These are phyloP conservation scores for Penicillium lagena DNA, from an alignment of 495 filamentous ascomycete genomes.

Conservation along the genomic window DNA sequence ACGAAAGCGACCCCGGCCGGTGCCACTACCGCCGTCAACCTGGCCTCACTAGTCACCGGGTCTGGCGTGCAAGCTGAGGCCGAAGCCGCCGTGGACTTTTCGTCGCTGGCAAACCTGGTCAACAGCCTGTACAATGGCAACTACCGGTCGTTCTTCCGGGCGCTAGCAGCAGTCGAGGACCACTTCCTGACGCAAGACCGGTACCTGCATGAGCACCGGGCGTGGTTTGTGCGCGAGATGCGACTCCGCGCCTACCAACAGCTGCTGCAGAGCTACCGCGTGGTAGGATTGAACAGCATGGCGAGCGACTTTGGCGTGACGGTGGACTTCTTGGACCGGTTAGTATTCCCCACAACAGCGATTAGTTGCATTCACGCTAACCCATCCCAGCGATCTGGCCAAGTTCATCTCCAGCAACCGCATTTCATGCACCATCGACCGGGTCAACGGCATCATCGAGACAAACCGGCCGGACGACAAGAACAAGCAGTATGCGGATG, in stretches of 20 bases:
- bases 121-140: conserved; percentile 86
- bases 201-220: conserved; percentile 86
- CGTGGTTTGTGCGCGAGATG: conserved; percentile 98
- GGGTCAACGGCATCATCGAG: conserved; percentile 95
- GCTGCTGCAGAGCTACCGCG: conserved; percentile 92
- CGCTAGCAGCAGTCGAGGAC: conserved; percentile 87
- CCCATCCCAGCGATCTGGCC: conserved; percentile 68
- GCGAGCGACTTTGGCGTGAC: conserved; percentile 92
- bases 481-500: conserved; percentile 97
- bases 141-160: conserved; percentile 88
- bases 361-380: conserved; percentile 2
- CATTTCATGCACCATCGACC: conserved; percentile 93
- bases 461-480: conserved; percentile 96
- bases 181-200: conserved; percentile 90
- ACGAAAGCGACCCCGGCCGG: conserved; percentile 48
- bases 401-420: conserved; percentile 95
- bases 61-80: conserved; percentile 61
- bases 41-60: conserved; percentile 69
- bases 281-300: conserved; percentile 95
- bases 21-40: conserved; percentile 66
- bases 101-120: conserved; percentile 78
- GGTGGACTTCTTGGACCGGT: conserved; percentile 93
- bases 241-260: conserved; percentile 91
- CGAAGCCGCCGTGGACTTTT: conserved; percentile 73
- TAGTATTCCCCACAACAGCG: conserved; percentile 12